A percentile compares a stretch with the other conserved stretches of the same genome.
phyloP scores from a whole-genome alignment of 1,139 yeast genomes.

The Zygosaccharomyces pseudobailii region DNA sequence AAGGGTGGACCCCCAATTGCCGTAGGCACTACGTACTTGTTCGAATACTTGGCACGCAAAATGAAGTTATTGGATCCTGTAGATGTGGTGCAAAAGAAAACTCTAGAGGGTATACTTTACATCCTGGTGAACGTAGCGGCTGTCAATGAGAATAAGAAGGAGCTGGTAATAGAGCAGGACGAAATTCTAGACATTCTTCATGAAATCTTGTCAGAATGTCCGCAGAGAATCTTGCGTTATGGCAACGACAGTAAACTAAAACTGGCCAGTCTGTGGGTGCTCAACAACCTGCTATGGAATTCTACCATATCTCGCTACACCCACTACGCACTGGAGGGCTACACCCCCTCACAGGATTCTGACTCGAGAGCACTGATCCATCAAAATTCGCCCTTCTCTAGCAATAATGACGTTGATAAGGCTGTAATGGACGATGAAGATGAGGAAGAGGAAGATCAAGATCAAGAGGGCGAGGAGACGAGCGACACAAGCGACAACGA shows the following conservation, averaged over 20 bases:
- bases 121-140: conserved; percentile 57
- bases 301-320: conserved; percentile 25
- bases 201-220: conserved; percentile 27
- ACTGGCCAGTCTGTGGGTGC: conserved; percentile 53
- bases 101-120: conserved; percentile 46
- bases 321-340: conserved; percentile 18
- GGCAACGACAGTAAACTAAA: conserved; percentile 40
- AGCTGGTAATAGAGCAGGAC: conserved; percentile 41
- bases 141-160: conserved; percentile 46
- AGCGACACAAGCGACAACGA: conserved; percentile 20
- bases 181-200: conserved; percentile 40
- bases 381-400: conserved; percentile 1
- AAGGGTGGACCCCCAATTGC: conserved; percentile 16
- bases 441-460: conserved; percentile 9
- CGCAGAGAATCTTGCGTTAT: conserved; percentile 29
- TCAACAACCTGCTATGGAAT: conserved; percentile 55
- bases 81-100: conserved; percentile 33
- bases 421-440: conserved; percentile 1
- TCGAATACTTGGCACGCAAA: conserved; percentile 37
- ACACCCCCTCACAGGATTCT: conserved; percentile 8
- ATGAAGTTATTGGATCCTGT: conserved; percentile 27
- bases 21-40: conserved; percentile 34
- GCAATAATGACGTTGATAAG: conserved; percentile 3
- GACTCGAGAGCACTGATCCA: conserved; percentile 2
- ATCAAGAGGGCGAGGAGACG: conserved; percentile 20